These are phyloP conservation scores for Paramyrothecium roridum DNA, from an alignment of 2,329 filamentous ascomycete genomes.

Conservation along the genomic window DNA sequence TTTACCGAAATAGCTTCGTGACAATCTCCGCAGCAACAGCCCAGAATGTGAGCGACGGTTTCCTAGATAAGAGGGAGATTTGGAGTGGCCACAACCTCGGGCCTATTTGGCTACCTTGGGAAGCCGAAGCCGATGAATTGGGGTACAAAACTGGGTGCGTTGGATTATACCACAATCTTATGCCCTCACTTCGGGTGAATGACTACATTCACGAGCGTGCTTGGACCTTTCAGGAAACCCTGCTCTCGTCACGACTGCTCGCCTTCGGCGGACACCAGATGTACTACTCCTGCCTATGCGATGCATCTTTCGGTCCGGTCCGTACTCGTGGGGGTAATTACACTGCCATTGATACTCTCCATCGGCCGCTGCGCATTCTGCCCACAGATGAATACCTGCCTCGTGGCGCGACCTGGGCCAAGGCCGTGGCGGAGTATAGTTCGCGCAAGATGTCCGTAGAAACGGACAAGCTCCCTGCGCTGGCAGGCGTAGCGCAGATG, in stretches of 20 bases:
- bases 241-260: background rate
- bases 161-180: background rate
- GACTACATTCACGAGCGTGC: background rate
- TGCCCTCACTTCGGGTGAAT: background rate
- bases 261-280: background rate
- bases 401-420: background rate
- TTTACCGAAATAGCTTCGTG: background rate
- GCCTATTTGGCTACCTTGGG: background rate
- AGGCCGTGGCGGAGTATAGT: background rate
- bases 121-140: background rate
- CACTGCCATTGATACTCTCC: background rate
- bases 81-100: background rate
- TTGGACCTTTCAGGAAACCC: background rate
- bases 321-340: background rate
- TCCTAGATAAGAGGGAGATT: background rate
- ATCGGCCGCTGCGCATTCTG: background rate
- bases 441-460: background rate
- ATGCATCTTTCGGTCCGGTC: background rate
- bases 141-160: background rate
- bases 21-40: background rate
- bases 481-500: background rate
- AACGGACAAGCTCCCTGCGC: background rate
- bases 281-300: background rate
- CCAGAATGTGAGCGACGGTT: background rate
- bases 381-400: background rate